Evolutionary conservation across 2,329 filamentous ascomycete genomes (phyloP), one percentile per base, ranked within the genome.

Genomic region (Nigrospora oryzae): DNA sequence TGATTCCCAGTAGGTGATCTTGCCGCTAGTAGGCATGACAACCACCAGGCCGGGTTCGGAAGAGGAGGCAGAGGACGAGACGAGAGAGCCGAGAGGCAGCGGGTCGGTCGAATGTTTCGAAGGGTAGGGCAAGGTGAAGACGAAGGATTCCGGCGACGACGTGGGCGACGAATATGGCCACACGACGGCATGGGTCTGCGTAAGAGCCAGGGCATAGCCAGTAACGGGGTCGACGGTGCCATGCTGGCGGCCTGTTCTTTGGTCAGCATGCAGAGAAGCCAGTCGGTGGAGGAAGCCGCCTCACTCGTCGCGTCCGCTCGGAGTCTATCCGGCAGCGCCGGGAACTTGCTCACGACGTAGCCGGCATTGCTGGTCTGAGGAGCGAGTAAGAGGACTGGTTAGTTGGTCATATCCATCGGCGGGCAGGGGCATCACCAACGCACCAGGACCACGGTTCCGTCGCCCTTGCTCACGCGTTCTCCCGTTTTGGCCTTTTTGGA

Each of bases 1-100:
- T 35, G 89, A 94, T 62, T 97, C 93, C 89, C 93, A 97, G 63
- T 93, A 97, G 38, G 88, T 83, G 43, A 97, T 81, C 63, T 84
- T 90, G 43, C 93, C 93, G 40, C 76, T 89, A 15, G 79, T 79
- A 12, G 91, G 86, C 68, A 91, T 87, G 34, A 97, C 75, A 34
- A 96, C 78, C 28, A 98, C 80, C 34, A 98, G 74, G 3, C 93
- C 93, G 32, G 90, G 85, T 54, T 95, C 86, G 40, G 81, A 79
- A n/a, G 79, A 81, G 5, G 83, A 83, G 11, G 86, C 83, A 5
- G 87, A 86, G 41, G 86, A 83, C 0, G 86, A 84, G 7, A 96
- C 83, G 43, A 98, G 76, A 15, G 86, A 80, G 44, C 89, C 93
- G 35, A 96, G 73, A 2, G 93, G 91, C 6, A 95, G 71, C 16